Conservation (phyloP, 345 rosid genomes). For the Brassica napus region DNA sequence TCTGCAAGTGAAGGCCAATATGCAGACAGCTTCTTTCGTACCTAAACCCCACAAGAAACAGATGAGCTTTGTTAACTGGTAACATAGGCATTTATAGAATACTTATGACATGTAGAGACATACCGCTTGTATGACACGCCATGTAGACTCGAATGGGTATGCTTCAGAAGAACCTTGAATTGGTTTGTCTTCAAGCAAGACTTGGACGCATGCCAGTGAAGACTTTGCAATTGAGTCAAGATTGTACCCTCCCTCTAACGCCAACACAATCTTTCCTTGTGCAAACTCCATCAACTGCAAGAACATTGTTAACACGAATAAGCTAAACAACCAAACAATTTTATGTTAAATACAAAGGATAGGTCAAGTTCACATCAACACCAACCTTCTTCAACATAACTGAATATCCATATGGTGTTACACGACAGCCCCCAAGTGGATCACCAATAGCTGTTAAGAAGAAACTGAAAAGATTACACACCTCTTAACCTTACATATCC, state of each 20-base stretch:
- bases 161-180: conserved; percentile 58
- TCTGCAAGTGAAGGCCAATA: conserved; percentile 80
- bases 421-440: conserved; percentile 86
- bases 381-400: conserved; percentile 64
- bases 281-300: conserved; percentile 82
- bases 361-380: background rate
- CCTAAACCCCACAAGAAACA: conserved; percentile 50
- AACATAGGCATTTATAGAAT: background rate
- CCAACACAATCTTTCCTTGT: conserved; percentile 77
- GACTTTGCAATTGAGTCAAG: conserved; percentile 82
- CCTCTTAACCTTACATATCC: background rate
- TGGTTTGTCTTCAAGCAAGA: conserved; percentile 63
- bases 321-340: background rate
- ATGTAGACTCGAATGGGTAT: conserved; percentile 85
- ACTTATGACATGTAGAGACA: conserved; percentile 1
- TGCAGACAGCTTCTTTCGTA: conserved; percentile 56
- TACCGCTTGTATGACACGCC: conserved; percentile 82
- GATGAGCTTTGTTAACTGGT: background rate
- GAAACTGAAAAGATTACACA: conserved; percentile 14
- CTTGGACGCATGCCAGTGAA: conserved; percentile 82
- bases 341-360: too few species aligned
- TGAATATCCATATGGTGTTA: conserved; percentile 89
- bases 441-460: conserved; percentile 66
- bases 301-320: background rate
- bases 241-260: conserved; percentile 98